Base-by-base conservation (phyloP, 1,284 basidiomycete species). In the Ceratobasidium sp. region DNA sequence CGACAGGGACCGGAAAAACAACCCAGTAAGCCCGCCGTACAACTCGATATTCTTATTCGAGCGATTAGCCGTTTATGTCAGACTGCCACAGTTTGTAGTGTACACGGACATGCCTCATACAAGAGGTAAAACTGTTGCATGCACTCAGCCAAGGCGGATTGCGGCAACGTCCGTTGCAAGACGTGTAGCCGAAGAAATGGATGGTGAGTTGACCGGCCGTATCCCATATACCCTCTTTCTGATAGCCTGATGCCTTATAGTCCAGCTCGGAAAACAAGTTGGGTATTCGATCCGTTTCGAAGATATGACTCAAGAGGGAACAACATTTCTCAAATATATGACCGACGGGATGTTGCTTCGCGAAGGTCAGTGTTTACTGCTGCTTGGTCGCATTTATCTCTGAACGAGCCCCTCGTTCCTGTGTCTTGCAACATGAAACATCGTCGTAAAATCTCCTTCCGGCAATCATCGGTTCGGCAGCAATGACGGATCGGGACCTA, bases 251-350 rank as follows among this genome's bases (percentile, higher is more conserved):
- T 38, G 4, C 38, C 38, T 50, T 66, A 2, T 81, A 96, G 95
- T 99, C 16, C 89, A 92, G 85, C 92, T 98, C 12, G 96, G 96
- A 73, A 93, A 95, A 84, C 92, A 98, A 82, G 97, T 99, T 80
- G 98, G 98, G 80, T 99, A 99, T 86, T 96, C 95, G 3, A 99
- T 99, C 82, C 96, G 98, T 84, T 99, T 99, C 86, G 97, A 99
- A 85, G 97, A 99, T 84, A 96, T 96, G 92, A 98, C 97, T 12
- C 93, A 96, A 80, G 90, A 90, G 0, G 94, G 94, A 0, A 94
- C 92, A 8, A 98, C 96, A 0, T 97, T 98, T 85, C 88, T 98
- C 81, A 97, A 97, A 84, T 99, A 99, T 87, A 98, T 99, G 97
- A 99, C 97, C 14, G 97, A 99, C 81, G 97, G 97, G 90, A 98